Conservation (phyloP, 1,139 yeast species). For the Sugiyamaella neomexicana region DNA sequence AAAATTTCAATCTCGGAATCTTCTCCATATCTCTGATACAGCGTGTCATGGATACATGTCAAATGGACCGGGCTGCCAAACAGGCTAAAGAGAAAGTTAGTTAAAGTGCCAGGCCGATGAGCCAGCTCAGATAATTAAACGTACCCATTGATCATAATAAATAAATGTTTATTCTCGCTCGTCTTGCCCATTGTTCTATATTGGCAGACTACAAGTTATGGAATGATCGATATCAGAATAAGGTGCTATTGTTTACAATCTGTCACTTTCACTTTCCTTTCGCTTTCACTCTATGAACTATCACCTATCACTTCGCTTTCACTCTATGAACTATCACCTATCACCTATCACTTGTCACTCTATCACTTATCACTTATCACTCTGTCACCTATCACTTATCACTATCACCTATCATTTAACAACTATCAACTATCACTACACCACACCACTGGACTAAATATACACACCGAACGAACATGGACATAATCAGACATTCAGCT, state of each 20-base stretch:
- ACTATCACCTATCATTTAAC: too few relatives aligned
- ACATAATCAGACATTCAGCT: too few relatives aligned
- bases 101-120: neutral
- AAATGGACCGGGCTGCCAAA: constrained; percentile 86
- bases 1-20: constrained; percentile 52
- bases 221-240: neutral
- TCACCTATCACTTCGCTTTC: too few relatives aligned
- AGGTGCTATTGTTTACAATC: too few relatives aligned
- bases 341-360: neutral
- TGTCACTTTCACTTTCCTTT: neutral
- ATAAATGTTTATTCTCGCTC: constrained; percentile 49
- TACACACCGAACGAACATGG: too few relatives aligned
- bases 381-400: neutral
- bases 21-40: constrained; percentile 45
- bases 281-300: too few relatives aligned
- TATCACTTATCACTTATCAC: too few relatives aligned
- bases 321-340: too few relatives aligned
- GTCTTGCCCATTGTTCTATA: constrained; percentile 6
- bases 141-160: constrained; percentile 77
- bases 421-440: too few relatives aligned
- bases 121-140: constrained; percentile 24
- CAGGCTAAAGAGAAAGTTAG: constrained; percentile 42
- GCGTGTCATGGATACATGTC: constrained; percentile 55
- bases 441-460: too few relatives aligned
- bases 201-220: too few relatives aligned